phyloP scores from a whole-genome alignment of 345 rosid species.

The Pseudoturritis turrita region DNA sequence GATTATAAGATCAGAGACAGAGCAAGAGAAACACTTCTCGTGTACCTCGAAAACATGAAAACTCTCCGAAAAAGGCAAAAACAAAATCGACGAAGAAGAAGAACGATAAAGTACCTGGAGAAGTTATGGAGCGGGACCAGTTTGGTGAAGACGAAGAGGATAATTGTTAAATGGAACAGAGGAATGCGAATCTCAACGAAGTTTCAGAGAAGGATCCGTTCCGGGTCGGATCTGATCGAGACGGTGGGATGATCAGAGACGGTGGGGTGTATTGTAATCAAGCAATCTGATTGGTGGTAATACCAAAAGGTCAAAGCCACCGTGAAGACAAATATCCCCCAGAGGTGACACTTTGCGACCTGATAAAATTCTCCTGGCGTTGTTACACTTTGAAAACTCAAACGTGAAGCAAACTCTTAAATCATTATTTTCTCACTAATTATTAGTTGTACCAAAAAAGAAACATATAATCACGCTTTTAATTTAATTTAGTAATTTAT shows the following conservation, averaged over 20 bases:
- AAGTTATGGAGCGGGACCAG: not conserved
- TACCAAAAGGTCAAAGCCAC: slow-evolving; percentile 16
- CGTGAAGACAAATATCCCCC: slow-evolving; percentile 12
- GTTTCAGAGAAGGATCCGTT: slow-evolving; percentile 17
- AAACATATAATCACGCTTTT: not conserved
- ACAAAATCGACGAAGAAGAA: not conserved
- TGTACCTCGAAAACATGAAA: not conserved
- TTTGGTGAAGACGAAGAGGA: slow-evolving; percentile 15
- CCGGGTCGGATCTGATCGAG: slow-evolving; percentile 18
- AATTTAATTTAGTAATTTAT: too few relatives aligned
- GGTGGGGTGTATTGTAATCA: not conserved
- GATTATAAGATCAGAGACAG: slow-evolving; percentile 11
- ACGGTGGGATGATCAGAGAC: not conserved
- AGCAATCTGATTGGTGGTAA: not conserved
- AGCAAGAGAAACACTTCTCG: slow-evolving; percentile 6
- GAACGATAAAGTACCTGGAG: slow-evolving; percentile 15
- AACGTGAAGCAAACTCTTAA: slow-evolving; percentile 22
- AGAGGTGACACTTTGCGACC: slow-evolving; percentile 19
- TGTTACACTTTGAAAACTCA: slow-evolving; percentile 9
- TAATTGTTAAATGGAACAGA: slow-evolving; percentile 28
- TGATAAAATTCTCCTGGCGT: slow-evolving; percentile 9
- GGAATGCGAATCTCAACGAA: slow-evolving; percentile 22
- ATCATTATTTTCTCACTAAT: not conserved
- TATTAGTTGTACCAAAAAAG: slow-evolving; percentile 20
- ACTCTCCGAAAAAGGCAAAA: not conserved